Evolutionary conservation across 106 monocot species (phyloP), one percentile per base, ranked within the genome.

Genomic region (Alisma plantagoaquatica): DNA sequence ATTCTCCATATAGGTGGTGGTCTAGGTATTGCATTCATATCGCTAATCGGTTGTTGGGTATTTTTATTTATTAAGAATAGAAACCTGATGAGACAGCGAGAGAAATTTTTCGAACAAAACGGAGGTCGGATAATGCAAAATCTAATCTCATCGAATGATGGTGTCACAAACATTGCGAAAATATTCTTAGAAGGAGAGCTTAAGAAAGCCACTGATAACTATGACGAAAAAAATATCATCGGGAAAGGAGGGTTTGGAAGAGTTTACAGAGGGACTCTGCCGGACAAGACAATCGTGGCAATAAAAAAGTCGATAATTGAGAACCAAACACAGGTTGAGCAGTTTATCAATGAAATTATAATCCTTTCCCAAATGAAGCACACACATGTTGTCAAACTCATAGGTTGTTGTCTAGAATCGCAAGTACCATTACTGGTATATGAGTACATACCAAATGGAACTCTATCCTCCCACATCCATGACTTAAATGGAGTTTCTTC

Each of bases 351-450:
- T 38, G 49, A 49, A 11, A 49, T 49, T 24, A 56, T 51, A 29
- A 59, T 59, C 9, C 38, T 68, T 1, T 49, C 68, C 5, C 51
- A 51, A 9, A 28, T 68, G 56, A 59, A 59, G 23, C 68, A 68
- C 59, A 12, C 50, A 20, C 50, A 68, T 43, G 68, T 59, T 6
- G 68, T 68, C 18, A 68, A 52, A 51, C 49, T 68, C 28, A 18
- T 59, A 2, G 68, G 68, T 1, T 68, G 68, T 19, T 68, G 58
- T 43, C 17, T 59, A 10, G 68, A 68, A 56, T 51, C 59, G 4
- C 28, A 59, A 46, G 59, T 68, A 3, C 68, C 68, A 15, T 28
- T 59, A 30, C 42, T 68, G 18, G 68, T 68, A 26, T 52, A 27
- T 17, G 51, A 52, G 11, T 27, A 22, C 28, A 9, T 10, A 26